A percentile compares a stretch with the other conserved stretches of the same genome.
These are phyloP conservation scores for Teunomyces panamensis DNA, from an alignment of 805 yeast genomes.

Conservation along the genomic window DNA sequence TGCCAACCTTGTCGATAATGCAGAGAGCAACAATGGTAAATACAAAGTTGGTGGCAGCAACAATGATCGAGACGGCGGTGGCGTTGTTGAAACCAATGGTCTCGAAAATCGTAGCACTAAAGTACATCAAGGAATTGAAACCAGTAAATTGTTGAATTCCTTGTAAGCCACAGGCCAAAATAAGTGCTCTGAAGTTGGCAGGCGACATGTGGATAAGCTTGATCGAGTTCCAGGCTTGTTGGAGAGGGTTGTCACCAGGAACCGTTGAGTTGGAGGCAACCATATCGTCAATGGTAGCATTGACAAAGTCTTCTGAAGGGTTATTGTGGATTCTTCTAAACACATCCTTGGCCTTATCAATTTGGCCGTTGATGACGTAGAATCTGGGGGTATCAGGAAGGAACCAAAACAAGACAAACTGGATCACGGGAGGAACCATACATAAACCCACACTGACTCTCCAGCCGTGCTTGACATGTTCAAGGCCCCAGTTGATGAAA, in stretches of 20 bases:
- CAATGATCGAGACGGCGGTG: slow-evolving; percentile 90
- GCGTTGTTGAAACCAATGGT: slow-evolving; percentile 86
- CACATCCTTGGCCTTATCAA: slow-evolving; percentile 65
- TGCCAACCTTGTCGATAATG: slow-evolving; percentile 83
- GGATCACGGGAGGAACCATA: slow-evolving; percentile 80
- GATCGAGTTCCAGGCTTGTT: slow-evolving; percentile 58
- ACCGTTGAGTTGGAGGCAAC: slow-evolving; percentile 41
- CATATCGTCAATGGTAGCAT: slow-evolving; percentile 67
- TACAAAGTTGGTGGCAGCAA: slow-evolving; percentile 92
- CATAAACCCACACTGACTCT: slow-evolving; percentile 87
- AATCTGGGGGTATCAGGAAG: slow-evolving; percentile 96
- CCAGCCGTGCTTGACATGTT: slow-evolving; percentile 81
- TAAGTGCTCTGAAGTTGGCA: slow-evolving; percentile 83
- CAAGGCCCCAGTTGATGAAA: slow-evolving; percentile 86
- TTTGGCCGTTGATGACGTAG: slow-evolving; percentile 67
- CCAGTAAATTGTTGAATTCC: slow-evolving; percentile 97
- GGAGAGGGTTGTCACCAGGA: slow-evolving; percentile 39
- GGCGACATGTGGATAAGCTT: slow-evolving; percentile 63
- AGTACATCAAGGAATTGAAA: slow-evolving; percentile 94
- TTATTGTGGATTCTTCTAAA: slow-evolving; percentile 59
- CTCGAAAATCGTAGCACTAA: slow-evolving; percentile 87
- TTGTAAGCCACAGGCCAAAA: slow-evolving; percentile 90
- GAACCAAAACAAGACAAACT: slow-evolving; percentile 72
- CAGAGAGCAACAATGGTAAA: slow-evolving; percentile 84
- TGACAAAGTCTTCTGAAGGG: slow-evolving; percentile 62